Conservation (phyloP, 2,329 filamentous ascomycete genomes). For the Chrysoporthe austroafricana region DNA sequence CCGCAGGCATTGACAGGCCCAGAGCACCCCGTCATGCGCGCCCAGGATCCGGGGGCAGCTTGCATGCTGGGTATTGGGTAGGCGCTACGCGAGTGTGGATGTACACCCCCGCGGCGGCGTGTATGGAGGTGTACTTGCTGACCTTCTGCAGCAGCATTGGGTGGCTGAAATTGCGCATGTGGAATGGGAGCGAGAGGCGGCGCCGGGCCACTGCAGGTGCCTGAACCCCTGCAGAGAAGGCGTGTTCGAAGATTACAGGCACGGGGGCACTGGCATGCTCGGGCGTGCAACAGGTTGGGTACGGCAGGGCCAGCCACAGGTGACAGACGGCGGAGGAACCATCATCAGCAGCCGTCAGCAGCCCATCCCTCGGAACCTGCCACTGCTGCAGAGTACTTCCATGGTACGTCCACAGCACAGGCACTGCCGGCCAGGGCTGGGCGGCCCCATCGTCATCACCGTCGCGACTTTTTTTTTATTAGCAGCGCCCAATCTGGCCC, state of each 20-base stretch:
- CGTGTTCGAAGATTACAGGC: slow-evolving; percentile 25
- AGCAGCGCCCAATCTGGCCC: slow-evolving; percentile 6
- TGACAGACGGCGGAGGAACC: background rate
- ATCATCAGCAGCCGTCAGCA: background rate
- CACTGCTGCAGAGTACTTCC: background rate
- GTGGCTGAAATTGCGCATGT: slow-evolving; percentile 4
- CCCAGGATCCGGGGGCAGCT: background rate
- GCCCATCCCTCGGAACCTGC: background rate
- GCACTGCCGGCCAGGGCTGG: background rate
- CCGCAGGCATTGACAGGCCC: background rate
- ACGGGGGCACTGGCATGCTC: slow-evolving; percentile 13
- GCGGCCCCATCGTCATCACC: background rate
- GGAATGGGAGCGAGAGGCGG: background rate
- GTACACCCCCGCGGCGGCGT: background rate
- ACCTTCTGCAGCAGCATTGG: background rate
- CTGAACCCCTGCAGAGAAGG: slow-evolving; percentile 12
- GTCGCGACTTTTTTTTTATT: slow-evolving; percentile 5
- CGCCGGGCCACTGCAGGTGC: slow-evolving; percentile 24
- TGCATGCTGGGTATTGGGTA: background rate
- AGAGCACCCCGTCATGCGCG: background rate
- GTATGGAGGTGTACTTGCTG: background rate
- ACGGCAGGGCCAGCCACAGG: background rate
- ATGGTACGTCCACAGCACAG: background rate
- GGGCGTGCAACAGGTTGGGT: background rate
- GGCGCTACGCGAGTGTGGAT: background rate